Evolutionary conservation across 441 rosid species (phyloP), one percentile per base, ranked within the genome.

Genomic region (Biscutella laevigata): DNA sequence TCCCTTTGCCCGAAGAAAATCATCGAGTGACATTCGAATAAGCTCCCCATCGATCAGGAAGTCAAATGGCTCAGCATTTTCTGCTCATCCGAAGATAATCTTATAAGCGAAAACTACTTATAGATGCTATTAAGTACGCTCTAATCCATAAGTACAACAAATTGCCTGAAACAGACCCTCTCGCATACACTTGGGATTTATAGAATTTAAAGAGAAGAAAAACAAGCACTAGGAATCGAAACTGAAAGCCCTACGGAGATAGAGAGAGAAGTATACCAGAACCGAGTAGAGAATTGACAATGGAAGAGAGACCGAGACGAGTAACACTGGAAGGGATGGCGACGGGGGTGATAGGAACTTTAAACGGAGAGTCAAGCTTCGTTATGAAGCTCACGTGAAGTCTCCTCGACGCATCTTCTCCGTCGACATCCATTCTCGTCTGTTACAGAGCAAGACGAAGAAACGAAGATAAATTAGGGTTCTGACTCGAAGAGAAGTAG

Each of bases 21-120:
- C 83, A 24, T 81, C 90, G 3, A 90, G 84, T 2, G 95, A 78
- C 94, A 92, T 73, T 10, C 99, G 86, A 55, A 89, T 74, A 35
- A 94, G 81, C 81, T 88, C 99, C 7, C 97, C 96, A 75, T 88
- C 79, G 40, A 88, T 78, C 28, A 88, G 53, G 70, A 94, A 94
- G 76, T 94, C 99, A 62, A 94, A 94, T 6, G 96, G 87, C 66
- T 86, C 86, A 8, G 66, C 25, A 53, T 83, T 53, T 14, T 62
- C 99, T 92, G 76, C 35, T 56, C 77, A 64, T 6, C 63, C 34
- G 30, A 42, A 38, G n/a, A n/a, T n/a, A n/a, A n/a, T n/a, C n/a
- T n/a, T n/a, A n/a, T n/a, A n/a, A n/a, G n/a, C n/a, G n/a, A n/a
- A n/a, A n/a, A n/a, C n/a, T n/a, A n/a, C n/a, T n/a, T 1, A 10